A percentile compares a stretch with the other conserved stretches of the same genome.
phyloP scores from a whole-genome alignment of 108 stramenopile species.

The Fistulifera pelliculosa region DNA sequence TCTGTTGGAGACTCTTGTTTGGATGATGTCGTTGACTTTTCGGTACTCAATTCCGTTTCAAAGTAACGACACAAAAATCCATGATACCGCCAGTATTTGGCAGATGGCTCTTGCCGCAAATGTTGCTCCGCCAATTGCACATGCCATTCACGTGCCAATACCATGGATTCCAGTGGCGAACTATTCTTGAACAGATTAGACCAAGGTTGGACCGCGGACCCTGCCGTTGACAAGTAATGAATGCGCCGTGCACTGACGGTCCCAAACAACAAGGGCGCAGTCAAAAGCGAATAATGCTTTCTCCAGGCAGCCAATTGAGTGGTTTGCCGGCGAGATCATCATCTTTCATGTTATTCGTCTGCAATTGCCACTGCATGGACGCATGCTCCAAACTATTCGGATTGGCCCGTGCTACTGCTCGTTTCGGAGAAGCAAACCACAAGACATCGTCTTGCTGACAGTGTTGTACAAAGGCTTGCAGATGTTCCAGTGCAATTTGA shows the following conservation, averaged over 20 bases:
- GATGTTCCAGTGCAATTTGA: not conserved
- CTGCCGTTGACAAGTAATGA: constrained; percentile 11
- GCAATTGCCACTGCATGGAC: constrained; percentile 20
- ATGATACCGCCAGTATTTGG: constrained; percentile 47
- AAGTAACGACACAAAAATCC: constrained; percentile 48
- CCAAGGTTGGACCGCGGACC: constrained; percentile 1
- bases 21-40: not conserved
- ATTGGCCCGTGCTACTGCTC: constrained; percentile 8
- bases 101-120: constrained; percentile 6
- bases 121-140: constrained; percentile 23
- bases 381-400: constrained; percentile 24
- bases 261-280: constrained; percentile 36
- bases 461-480: constrained; percentile 11
- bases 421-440: constrained; percentile 3
- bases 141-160: constrained; percentile 46
- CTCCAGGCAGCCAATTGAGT: constrained; percentile 37
- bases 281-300: constrained; percentile 28
- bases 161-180: constrained; percentile 16
- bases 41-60: constrained; percentile 2
- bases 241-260: constrained; percentile 31
- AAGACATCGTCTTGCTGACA: constrained; percentile 24
- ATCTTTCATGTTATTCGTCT: constrained; percentile 1
- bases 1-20: constrained; percentile 6
- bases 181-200: too few relatives aligned
- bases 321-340: not conserved